Evolutionary conservation across 495 filamentous ascomycete species (phyloP).

Genomic region (Haplographium delicatum): DNA sequence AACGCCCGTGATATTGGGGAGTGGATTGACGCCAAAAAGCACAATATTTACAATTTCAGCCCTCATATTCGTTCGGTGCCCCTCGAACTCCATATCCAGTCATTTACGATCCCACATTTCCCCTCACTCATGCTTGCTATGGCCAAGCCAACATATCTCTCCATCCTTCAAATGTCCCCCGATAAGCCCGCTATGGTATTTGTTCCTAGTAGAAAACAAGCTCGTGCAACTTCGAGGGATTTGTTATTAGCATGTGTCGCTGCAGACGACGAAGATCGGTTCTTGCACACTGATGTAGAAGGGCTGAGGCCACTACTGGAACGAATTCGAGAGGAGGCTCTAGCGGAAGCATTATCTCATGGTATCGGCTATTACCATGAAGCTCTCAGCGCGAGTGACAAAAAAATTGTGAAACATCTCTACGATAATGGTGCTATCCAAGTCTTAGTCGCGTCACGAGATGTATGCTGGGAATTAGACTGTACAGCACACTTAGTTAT

Average conservation of each 20-base stretch:
- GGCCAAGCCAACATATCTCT: slow-evolving; percentile 86
- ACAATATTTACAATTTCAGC: slow-evolving; percentile 98
- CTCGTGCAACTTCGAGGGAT: slow-evolving; percentile 83
- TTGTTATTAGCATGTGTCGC: slow-evolving; percentile 76
- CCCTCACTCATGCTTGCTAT: slow-evolving; percentile 97
- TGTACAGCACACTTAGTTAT: slow-evolving; percentile 84
- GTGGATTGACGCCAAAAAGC: slow-evolving; percentile 98
- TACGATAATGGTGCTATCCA: slow-evolving; percentile 91
- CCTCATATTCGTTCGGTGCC: slow-evolving; percentile 82
- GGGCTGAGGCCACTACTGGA: slow-evolving; percentile 78
- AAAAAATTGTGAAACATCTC: slow-evolving; percentile 86
- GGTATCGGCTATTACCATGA: slow-evolving; percentile 98
- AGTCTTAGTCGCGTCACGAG: slow-evolving; percentile 85
- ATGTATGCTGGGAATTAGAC: slow-evolving; percentile 95
- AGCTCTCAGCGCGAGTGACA: slow-evolving; percentile 80
- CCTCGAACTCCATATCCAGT: slow-evolving; percentile 91
- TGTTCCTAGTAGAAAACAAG: slow-evolving; percentile 89
- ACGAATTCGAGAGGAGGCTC: slow-evolving; percentile 74
- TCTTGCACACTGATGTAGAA: slow-evolving; percentile 73
- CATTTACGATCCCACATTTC: slow-evolving; percentile 93
- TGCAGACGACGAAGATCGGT: slow-evolving; percentile 90
- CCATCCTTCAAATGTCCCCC: slow-evolving; percentile 76
- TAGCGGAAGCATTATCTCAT: slow-evolving; percentile 88
- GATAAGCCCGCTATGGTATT: slow-evolving; percentile 90
- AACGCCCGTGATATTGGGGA: slow-evolving; percentile 93